phyloP scores from a whole-genome alignment of 257 asterid species.

The Solanum gandarillasii region DNA sequence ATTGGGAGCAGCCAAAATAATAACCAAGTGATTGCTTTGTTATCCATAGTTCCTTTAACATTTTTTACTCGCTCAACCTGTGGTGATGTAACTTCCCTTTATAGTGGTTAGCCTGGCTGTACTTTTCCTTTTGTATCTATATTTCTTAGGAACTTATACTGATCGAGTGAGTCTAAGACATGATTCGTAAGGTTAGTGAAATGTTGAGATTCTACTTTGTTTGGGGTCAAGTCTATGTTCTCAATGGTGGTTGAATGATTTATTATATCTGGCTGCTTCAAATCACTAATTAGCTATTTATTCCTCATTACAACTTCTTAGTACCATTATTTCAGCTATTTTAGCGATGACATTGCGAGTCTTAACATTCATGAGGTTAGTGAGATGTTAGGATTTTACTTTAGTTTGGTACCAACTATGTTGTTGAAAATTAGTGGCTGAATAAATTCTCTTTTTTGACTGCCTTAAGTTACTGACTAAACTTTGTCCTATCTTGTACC shows the following conservation, averaged over 20 bases:
- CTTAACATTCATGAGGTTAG: not conserved
- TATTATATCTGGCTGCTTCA: not conserved
- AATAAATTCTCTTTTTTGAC: not conserved
- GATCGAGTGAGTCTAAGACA: not conserved
- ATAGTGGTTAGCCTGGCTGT: not conserved
- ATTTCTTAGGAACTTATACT: not conserved
- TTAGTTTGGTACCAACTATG: not conserved
- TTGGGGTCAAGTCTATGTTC: not conserved
- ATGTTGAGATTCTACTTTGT: not conserved
- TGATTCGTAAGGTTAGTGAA: not conserved
- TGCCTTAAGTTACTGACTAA: not conserved
- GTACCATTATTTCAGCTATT: not conserved
- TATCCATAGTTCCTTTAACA: not conserved
- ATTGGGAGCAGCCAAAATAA: not conserved
- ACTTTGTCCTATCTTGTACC: not conserved
- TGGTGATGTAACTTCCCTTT: not conserved
- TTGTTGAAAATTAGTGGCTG: not conserved
- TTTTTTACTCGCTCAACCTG: not conserved
- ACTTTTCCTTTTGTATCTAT: not conserved
- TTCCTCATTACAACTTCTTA: not conserved
- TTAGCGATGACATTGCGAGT: not conserved
- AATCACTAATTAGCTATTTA: not conserved
- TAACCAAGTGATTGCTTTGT: not conserved
- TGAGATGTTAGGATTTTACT: not conserved
- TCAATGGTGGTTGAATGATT: not conserved